phyloP scores from a whole-genome alignment of 768 basidiomycete species.

The Gelatoporia subvermispora region DNA sequence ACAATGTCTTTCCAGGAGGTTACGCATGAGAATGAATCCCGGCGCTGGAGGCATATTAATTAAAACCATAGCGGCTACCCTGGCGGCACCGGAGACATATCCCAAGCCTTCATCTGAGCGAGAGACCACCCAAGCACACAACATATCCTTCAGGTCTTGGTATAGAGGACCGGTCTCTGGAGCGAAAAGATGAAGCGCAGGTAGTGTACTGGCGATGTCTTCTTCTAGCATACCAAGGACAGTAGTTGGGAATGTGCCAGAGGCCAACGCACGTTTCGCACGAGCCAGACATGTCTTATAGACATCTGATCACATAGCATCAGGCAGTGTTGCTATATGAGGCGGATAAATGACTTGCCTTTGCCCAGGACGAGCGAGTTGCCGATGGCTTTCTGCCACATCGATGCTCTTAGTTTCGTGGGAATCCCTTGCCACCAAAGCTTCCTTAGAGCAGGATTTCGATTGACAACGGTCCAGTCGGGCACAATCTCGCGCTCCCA shows the following conservation, averaged over 20 bases:
- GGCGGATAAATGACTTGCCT: conserved; percentile 40
- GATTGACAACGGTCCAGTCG: conserved; percentile 75
- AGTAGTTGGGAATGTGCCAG: conserved; percentile 61
- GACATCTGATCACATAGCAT: conserved; percentile 46
- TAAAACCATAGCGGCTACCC: conserved; percentile 81
- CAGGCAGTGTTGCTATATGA: conserved; percentile 4
- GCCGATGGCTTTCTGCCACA: conserved; percentile 87
- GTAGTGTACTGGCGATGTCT: conserved; percentile 71
- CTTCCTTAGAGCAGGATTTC: conserved; percentile 57
- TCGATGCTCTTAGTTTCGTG: conserved; percentile 65
- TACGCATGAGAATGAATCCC: conserved; percentile 80
- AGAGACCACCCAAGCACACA: conserved; percentile 85
- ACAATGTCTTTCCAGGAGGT: conserved; percentile 81
- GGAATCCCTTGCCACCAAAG: conserved; percentile 92
- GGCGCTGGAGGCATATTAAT: conserved; percentile 74
- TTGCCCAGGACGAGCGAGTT: conserved; percentile 79
- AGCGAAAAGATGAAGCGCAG: conserved; percentile 76
- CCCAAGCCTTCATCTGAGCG: conserved; percentile 79
- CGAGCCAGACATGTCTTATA: conserved; percentile 68
- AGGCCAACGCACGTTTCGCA: conserved; percentile 64
- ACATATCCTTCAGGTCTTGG: conserved; percentile 74
- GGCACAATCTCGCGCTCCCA: conserved; percentile 83
- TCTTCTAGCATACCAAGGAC: conserved; percentile 63
- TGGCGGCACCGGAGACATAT: conserved; percentile 64
- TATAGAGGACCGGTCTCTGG: conserved; percentile 75